Conservation (phyloP, 495 filamentous ascomycete genomes). For the Podospora comata region DNA sequence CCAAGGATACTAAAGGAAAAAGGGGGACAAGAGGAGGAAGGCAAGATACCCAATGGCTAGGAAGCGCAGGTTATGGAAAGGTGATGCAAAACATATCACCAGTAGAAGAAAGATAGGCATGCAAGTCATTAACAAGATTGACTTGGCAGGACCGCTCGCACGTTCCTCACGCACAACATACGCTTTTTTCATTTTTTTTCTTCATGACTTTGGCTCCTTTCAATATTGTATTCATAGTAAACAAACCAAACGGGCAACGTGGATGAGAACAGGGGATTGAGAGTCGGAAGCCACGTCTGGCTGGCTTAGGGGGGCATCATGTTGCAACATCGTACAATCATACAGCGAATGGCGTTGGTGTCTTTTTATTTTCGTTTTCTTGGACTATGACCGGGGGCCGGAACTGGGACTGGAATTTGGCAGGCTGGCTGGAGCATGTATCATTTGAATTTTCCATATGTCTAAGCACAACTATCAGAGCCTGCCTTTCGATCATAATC, state of each 20-base stretch:
- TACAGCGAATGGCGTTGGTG: background rate
- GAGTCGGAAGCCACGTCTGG: too few species aligned
- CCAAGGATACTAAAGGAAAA: background rate
- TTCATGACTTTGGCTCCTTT: background rate
- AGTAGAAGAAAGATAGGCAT: background rate
- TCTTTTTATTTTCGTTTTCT: background rate
- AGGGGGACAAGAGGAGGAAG: background rate
- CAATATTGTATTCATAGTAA: background rate
- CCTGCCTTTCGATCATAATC: too few species aligned
- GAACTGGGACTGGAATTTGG: background rate
- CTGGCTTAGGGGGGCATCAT: too few species aligned
- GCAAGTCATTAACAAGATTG: background rate
- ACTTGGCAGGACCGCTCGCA: background rate
- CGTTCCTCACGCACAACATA: background rate
- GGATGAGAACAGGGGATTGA: background rate
- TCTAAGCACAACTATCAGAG: background rate
- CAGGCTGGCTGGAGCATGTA: background rate
- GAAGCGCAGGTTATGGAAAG: background rate
- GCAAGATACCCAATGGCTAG: slow-evolving; percentile 18
- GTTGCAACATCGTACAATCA: background rate
- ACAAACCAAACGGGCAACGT: background rate
- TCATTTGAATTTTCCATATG: background rate
- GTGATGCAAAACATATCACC: background rate
- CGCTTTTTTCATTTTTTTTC: background rate
- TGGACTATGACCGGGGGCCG: background rate